Conservation (phyloP, 768 basidiomycete species). For the Tylopilus cervinicoccineus region DNA sequence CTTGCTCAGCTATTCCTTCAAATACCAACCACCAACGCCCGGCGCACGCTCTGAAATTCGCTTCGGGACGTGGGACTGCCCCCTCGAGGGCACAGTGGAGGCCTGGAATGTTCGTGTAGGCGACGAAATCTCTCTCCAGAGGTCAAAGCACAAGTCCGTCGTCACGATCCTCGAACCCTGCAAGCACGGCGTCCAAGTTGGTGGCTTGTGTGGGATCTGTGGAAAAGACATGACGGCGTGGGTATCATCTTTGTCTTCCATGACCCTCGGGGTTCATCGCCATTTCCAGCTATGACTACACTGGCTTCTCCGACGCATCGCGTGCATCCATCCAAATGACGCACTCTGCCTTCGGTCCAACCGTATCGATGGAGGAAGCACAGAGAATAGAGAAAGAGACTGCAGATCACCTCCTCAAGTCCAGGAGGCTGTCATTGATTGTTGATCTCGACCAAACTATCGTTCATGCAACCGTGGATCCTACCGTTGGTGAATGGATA, state of each 20-base stretch:
- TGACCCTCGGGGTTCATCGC: slow-evolving; percentile 10
- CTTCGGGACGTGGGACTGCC: slow-evolving; percentile 88
- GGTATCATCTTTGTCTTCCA: slow-evolving; percentile 23
- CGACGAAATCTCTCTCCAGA: slow-evolving; percentile 57
- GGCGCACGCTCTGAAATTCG: slow-evolving; percentile 57
- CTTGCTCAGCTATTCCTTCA: slow-evolving; percentile 83
- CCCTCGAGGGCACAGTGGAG: slow-evolving; percentile 74
- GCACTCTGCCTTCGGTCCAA: slow-evolving; percentile 87
- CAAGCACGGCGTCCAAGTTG: slow-evolving; percentile 90
- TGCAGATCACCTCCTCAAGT: slow-evolving; percentile 68
- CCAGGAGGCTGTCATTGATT: slow-evolving; percentile 85
- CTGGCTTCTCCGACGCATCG: slow-evolving; percentile 80
- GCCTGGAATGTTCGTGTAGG: slow-evolving; percentile 67
- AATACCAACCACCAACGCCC: slow-evolving; percentile 45
- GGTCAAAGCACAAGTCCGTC: slow-evolving; percentile 56
- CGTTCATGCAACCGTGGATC: slow-evolving; percentile 97
- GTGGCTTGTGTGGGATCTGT: slow-evolving; percentile 89
- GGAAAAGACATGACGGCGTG: slow-evolving; percentile 94
- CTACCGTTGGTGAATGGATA: slow-evolving; percentile 98
- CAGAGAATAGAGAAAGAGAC: slow-evolving; percentile 83
- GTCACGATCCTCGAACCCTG: slow-evolving; percentile 85
- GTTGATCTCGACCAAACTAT: slow-evolving; percentile 99
- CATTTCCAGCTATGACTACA: slow-evolving; percentile 67
- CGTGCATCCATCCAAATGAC: slow-evolving; percentile 92
- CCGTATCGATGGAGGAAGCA: slow-evolving; percentile 90